Percentiles rank a stretch among this genome's conserved stretches.
phyloP scores from a whole-genome alignment of 208 protist species.

The Entamoeba invadens region DNA sequence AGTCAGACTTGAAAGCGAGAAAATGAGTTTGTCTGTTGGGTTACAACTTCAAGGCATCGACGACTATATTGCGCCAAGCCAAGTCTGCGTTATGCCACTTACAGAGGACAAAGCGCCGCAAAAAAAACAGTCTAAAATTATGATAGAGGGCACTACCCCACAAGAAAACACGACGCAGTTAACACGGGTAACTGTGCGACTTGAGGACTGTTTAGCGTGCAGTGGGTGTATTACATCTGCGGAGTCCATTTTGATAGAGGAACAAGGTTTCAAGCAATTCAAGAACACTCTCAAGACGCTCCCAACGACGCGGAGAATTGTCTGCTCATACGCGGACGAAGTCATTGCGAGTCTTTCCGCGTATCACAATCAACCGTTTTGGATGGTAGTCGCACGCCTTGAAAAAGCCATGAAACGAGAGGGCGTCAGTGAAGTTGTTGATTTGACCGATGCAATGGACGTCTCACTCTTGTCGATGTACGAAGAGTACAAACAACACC shows the following conservation, averaged over 20 bases:
- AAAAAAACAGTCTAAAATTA: neutral
- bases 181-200: neutral
- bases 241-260: neutral
- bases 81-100: neutral
- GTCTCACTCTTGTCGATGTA: neutral
- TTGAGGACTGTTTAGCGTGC: neutral
- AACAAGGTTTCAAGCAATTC: neutral
- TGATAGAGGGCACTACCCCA: neutral
- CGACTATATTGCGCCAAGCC: neutral
- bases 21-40: neutral
- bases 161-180: neutral
- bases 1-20: neutral
- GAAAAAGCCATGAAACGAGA: neutral
- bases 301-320: neutral
- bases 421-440: neutral
- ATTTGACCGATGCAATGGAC: neutral
- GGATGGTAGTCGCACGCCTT: neutral
- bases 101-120: neutral
- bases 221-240: conserved; percentile 9
- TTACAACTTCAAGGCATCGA: neutral
- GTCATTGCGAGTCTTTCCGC: neutral
- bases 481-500: neutral
- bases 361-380: neutral
- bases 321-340: neutral
- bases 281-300: neutral